Evolutionary conservation across 345 rosid genomes (phyloP), one percentile per base, ranked within the genome.

Genomic region (Citropsis articulata): DNA sequence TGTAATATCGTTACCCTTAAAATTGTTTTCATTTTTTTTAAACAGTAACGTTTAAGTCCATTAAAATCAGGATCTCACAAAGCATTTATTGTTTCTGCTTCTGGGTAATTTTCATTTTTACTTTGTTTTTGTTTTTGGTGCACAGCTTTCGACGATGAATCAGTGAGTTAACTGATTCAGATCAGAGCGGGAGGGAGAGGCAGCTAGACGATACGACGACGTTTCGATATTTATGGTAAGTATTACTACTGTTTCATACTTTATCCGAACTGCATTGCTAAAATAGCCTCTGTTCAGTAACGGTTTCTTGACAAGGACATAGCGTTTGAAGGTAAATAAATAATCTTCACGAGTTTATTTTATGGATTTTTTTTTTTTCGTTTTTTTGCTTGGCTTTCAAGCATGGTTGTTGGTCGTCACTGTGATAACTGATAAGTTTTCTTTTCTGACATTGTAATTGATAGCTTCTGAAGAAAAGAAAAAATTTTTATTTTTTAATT

Each of bases 371-470:
- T 12, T 2, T 45, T 13, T 3, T 1, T 7, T 38, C 0, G 1
- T 38, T 38, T 38, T 45, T 45, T 86, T 84, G 76, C 94, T 91
- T 90, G 76, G 85, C 78, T 72, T 84, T 77, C 78, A 91, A 91
- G 97, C 90, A 87, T 88, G 82, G 89, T 83, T 88, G 93, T 91
- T 85, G 35, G 76, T 81, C 79, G 76, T 83, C 38, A 45, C 59
- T 3, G 4, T 45, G 50, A 45, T 45, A 45, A 45, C 50, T 45
- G 25, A 27, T 80, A 69, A 77, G 85, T 78, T 76, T 64, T 77
- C 83, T 71, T 12, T 75, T 76, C 78, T 86, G 86, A 79, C 72
- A 69, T 79, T 82, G 75, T 75, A 78, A 74, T 81, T 84, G 86
- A 84, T 83, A 69, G 33, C 83, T 83, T 75, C 82, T 82, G 81